Percentiles rank a stretch among this genome's conserved stretches.
These are phyloP conservation scores for Blastobotrys elegans DNA, from an alignment of 1,139 yeast genomes.

Conservation along the genomic window DNA sequence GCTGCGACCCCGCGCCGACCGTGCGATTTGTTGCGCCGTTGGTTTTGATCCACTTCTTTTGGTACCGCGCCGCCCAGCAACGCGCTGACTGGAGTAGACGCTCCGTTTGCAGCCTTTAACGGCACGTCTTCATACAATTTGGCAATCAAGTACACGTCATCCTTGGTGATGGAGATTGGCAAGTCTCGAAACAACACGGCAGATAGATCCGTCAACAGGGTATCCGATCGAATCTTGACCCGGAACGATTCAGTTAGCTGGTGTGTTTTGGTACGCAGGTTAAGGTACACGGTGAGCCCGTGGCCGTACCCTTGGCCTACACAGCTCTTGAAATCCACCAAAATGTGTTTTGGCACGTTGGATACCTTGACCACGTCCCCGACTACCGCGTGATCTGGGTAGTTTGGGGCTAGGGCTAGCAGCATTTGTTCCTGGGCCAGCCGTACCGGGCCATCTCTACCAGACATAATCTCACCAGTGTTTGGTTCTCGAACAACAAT, in stretches of 20 bases:
- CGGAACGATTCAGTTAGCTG: constrained; percentile 79
- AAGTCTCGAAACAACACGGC: constrained; percentile 78
- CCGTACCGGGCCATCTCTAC: constrained; percentile 45
- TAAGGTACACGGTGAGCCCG: constrained; percentile 70
- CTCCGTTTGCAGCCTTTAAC: constrained; percentile 16
- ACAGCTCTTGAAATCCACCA: constrained; percentile 76
- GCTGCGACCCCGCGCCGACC: constrained; percentile 82
- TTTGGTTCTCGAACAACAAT: constrained; percentile 69
- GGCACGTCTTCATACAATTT: constrained; percentile 33
- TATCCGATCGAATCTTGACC: constrained; percentile 59
- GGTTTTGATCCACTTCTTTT: background rate
- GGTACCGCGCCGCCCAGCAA: constrained; percentile 8
- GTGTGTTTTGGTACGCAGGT: constrained; percentile 58
- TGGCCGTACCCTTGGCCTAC: constrained; percentile 49
- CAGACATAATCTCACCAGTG: constrained; percentile 58
- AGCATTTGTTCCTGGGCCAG: constrained; percentile 66
- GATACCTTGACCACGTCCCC: constrained; percentile 31
- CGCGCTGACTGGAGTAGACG: constrained; percentile 8
- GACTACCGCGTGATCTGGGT: constrained; percentile 45
- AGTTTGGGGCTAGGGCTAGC: constrained; percentile 69
- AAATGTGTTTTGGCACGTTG: constrained; percentile 62
- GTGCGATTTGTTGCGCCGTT: constrained; percentile 20
- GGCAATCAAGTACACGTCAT: constrained; percentile 32
- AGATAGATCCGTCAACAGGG: constrained; percentile 59
- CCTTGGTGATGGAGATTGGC: constrained; percentile 50